Percentiles rank a stretch among this genome's conserved stretches.
Conservation (phyloP, 495 filamentous ascomycete species). For the Neurospora sp. region DNA sequence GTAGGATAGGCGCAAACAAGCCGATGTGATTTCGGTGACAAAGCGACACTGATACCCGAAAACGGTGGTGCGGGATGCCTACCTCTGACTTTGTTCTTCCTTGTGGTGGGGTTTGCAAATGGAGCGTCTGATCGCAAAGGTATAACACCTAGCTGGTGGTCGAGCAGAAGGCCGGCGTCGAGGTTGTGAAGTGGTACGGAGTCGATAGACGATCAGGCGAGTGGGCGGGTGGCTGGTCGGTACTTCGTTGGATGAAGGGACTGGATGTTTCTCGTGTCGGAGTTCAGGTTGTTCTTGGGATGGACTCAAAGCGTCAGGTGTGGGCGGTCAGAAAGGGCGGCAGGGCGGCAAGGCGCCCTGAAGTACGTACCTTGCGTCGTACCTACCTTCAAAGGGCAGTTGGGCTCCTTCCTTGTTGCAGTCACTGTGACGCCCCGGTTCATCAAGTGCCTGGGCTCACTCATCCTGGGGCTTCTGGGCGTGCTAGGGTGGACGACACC, state of each 20-base stretch:
- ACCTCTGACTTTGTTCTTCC: not conserved
- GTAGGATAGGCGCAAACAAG: not conserved
- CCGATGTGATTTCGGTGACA: not conserved
- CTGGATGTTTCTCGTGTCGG: not conserved
- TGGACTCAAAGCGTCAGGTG: not conserved
- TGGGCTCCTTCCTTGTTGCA: not conserved
- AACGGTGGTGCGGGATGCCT: not conserved
- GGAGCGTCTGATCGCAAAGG: not conserved
- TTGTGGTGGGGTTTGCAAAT: not conserved
- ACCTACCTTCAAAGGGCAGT: not conserved
- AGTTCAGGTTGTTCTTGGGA: not conserved
- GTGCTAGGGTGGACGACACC: not conserved
- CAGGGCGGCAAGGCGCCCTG: not conserved
- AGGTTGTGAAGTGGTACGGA: not conserved
- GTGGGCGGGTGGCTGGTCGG: not conserved
- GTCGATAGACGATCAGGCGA: not conserved
- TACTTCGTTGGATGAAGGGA: not conserved
- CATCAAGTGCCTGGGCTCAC: not conserved
- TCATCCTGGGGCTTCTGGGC: not conserved
- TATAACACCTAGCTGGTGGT: not conserved
- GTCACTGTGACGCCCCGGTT: not conserved
- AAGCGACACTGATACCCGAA: not conserved
- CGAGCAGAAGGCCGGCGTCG: not conserved
- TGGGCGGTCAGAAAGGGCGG: not conserved
- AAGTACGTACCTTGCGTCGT: not conserved